Evolutionary conservation across 2,329 filamentous ascomycete genomes (phyloP).

Genomic region (Pseudogymnoascus sp.): DNA sequence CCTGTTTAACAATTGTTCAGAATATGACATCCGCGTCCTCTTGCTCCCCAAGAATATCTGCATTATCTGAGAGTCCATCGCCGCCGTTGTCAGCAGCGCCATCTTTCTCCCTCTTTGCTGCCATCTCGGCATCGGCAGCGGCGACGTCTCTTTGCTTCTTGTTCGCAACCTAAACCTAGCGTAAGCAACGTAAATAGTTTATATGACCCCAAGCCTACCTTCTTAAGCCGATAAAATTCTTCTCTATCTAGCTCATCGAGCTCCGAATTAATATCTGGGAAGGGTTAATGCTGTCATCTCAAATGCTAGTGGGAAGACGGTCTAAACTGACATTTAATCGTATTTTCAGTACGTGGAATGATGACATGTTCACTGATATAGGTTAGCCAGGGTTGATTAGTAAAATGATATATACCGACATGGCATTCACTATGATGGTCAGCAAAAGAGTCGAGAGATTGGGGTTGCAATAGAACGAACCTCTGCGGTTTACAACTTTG

Average conservation of each 20-base stretch:
- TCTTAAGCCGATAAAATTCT: conserved; percentile 96
- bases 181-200: conserved; percentile 6
- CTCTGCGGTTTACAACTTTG: conserved; percentile 96
- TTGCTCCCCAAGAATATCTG: conserved; percentile 64
- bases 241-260: conserved; percentile 95
- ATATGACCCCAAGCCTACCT: conserved; percentile 37
- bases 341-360: conserved; percentile 95
- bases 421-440: conserved; percentile 67
- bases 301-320: neutral
- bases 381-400: conserved; percentile 2
- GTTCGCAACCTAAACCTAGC: conserved; percentile 49
- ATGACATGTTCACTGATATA: conserved; percentile 72
- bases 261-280: conserved; percentile 89
- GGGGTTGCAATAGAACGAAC: conserved; percentile 35
- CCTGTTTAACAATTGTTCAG: conserved; percentile 31
- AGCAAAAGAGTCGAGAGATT: neutral
- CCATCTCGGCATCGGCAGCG: conserved; percentile 64
- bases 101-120: conserved; percentile 56
- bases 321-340: conserved; percentile 73
- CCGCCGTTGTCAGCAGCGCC: conserved; percentile 31
- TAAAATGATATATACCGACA: conserved; percentile 47
- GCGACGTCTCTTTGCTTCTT: conserved; percentile 76
- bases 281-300: conserved; percentile 13
- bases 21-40: conserved; percentile 86
- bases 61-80: conserved; percentile 36